Conservation (phyloP, 768 basidiomycete species). For the Rhodotorula paludigena region DNA sequence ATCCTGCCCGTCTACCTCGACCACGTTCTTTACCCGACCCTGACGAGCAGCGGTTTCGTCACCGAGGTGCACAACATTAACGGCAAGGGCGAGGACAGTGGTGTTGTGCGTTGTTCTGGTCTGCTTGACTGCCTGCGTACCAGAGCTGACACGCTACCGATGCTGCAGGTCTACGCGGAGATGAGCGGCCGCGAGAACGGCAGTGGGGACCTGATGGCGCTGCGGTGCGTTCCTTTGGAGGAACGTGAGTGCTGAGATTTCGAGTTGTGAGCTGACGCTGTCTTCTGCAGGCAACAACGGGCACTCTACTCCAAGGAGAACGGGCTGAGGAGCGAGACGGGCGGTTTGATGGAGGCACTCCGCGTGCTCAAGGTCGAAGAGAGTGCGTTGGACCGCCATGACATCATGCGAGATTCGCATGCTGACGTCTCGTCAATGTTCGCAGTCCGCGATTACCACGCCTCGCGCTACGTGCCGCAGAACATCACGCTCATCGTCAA, state of each 20-base stretch:
- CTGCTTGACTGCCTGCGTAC: not conserved
- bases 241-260: too few species aligned
- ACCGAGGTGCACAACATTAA: constrained; percentile 83
- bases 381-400: constrained; percentile 55
- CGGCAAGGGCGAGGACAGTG: constrained; percentile 79
- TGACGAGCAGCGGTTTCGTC: constrained; percentile 66
- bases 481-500: constrained; percentile 83
- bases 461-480: constrained; percentile 84
- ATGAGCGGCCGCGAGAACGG: constrained; percentile 97
- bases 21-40: constrained; percentile 92
- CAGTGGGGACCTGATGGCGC: constrained; percentile 79
- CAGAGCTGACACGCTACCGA: not conserved
- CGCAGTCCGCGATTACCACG: constrained; percentile 87
- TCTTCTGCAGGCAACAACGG: constrained; percentile 62
- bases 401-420: too few species aligned
- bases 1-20: constrained; percentile 75
- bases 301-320: constrained; percentile 73
- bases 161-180: constrained; percentile 59
- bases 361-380: constrained; percentile 78
- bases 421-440: too few species aligned
- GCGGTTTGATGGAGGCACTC: constrained; percentile 87
- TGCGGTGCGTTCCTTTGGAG: constrained; percentile 56
- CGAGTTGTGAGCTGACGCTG: constrained; percentile 12
- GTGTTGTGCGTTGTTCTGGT: constrained; percentile 54
- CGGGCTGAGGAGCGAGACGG: constrained; percentile 93